Percentiles rank a stretch among this genome's conserved stretches.
These are phyloP conservation scores for Vitis rotundifolia DNA, from an alignment of 164 flowering plant genomes.

Conservation along the genomic window DNA sequence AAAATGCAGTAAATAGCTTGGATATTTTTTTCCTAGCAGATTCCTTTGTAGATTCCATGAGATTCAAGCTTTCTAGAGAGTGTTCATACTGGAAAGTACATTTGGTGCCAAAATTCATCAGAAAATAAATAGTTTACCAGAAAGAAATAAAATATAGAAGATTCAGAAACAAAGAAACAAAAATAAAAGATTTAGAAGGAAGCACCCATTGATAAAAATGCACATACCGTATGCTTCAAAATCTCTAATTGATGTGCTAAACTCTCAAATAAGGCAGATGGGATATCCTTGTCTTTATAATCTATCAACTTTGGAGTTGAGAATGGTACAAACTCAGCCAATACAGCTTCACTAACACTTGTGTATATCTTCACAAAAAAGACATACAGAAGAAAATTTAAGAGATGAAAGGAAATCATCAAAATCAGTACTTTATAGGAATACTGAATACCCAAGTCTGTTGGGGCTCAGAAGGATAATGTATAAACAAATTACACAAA, in stretches of 20 bases:
- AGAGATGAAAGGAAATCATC: neutral
- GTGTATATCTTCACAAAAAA: constrained; percentile 53
- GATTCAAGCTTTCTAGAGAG: constrained; percentile 23
- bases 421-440: neutral
- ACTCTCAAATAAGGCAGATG: constrained; percentile 10
- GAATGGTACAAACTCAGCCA: constrained; percentile 53
- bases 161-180: neutral
- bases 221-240: constrained; percentile 40
- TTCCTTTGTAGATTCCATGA: constrained; percentile 23
- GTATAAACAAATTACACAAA: too few relatives aligned
- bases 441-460: too few relatives aligned
- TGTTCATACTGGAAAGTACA: constrained; percentile 38
- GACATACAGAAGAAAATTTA: neutral
- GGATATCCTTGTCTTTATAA: constrained; percentile 40
- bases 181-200: neutral
- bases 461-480: too few relatives aligned
- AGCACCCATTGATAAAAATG: neutral
- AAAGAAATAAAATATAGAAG: neutral
- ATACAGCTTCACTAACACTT: constrained; percentile 51
- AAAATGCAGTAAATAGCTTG: constrained; percentile 36
- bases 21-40: constrained; percentile 39
- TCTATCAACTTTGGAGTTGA: constrained; percentile 44
- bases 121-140: neutral
- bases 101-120: neutral
- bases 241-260: constrained; percentile 19